Evolutionary conservation across 257 asterid species (phyloP).

Genomic region (Nicotiana tomentosiformis): DNA sequence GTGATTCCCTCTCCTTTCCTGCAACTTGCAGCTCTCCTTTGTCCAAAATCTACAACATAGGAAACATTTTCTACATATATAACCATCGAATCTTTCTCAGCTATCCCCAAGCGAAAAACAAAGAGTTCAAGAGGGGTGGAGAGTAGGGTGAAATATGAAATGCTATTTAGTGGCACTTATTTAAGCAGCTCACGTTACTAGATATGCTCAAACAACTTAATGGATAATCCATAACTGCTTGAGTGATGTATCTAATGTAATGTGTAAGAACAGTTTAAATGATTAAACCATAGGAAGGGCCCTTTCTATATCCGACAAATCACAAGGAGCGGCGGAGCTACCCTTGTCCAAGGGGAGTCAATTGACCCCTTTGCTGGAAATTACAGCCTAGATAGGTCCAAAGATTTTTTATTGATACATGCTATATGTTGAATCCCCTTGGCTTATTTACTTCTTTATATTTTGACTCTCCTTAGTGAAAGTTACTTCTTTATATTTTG

Average conservation of each 20-base stretch:
- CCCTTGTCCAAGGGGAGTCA: too few relatives aligned
- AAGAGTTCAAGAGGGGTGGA: background rate
- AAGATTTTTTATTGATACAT: too few relatives aligned
- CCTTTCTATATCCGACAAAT: background rate
- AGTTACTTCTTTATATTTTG: too few relatives aligned
- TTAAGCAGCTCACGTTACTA: background rate
- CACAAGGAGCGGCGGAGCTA: background rate
- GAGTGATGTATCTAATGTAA: background rate
- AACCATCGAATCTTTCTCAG: background rate
- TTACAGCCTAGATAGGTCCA: too few relatives aligned
- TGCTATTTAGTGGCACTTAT: background rate
- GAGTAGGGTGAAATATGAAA: background rate
- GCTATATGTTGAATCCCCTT: too few relatives aligned
- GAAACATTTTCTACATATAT: constrained; percentile 4
- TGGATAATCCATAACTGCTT: background rate
- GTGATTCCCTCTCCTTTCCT: constrained; percentile 96
- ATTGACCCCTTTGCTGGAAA: too few relatives aligned
- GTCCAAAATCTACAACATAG: constrained; percentile 70
- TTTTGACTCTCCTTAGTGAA: too few relatives aligned
- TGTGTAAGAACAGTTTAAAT: background rate
- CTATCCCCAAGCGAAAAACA: background rate
- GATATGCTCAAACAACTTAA: background rate
- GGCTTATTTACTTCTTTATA: too few relatives aligned
- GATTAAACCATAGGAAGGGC: background rate
- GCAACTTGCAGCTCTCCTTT: constrained; percentile 98